Conservation (phyloP, 164 flowering plant species). For the Cinnamomum chago region DNA sequence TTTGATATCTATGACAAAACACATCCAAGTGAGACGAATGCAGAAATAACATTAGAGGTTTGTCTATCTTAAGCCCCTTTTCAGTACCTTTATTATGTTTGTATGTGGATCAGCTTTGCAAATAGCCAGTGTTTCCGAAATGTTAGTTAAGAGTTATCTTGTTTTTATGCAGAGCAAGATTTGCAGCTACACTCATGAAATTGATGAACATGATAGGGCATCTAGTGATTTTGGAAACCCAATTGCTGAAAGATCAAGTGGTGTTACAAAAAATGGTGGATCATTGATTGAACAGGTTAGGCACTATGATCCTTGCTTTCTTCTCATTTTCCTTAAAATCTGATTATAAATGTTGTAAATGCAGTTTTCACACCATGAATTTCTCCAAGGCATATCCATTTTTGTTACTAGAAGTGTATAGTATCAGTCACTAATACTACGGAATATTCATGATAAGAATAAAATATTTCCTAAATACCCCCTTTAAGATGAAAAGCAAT, state of each 20-base stretch:
- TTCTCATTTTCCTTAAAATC: not conserved
- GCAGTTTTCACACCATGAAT: not conserved
- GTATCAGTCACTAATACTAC: not conserved
- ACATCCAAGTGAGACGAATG: slow-evolving; percentile 14
- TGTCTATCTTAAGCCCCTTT: not conserved
- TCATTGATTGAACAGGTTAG: slow-evolving; percentile 11
- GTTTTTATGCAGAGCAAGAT: slow-evolving; percentile 1
- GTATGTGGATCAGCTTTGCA: not conserved
- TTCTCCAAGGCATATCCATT: not conserved
- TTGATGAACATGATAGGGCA: not conserved
- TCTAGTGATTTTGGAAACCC: not conserved
- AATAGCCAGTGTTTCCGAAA: not conserved
- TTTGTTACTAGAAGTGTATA: not conserved
- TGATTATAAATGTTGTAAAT: not conserved
- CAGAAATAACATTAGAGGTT: slow-evolving; percentile 31
- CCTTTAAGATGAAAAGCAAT: too few relatives aligned
- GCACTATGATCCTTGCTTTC: not conserved
- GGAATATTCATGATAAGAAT: too few relatives aligned
- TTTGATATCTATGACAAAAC: slow-evolving; percentile 6
- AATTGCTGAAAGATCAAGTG: not conserved
- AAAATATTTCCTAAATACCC: too few relatives aligned
- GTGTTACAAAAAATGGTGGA: not conserved
- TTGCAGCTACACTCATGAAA: not conserved
- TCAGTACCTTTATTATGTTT: not conserved
- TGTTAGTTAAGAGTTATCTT: not conserved